Evolutionary conservation across 1,284 basidiomycete genomes (phyloP).

Genomic region (Cutaneotrichosporon sp.): DNA sequence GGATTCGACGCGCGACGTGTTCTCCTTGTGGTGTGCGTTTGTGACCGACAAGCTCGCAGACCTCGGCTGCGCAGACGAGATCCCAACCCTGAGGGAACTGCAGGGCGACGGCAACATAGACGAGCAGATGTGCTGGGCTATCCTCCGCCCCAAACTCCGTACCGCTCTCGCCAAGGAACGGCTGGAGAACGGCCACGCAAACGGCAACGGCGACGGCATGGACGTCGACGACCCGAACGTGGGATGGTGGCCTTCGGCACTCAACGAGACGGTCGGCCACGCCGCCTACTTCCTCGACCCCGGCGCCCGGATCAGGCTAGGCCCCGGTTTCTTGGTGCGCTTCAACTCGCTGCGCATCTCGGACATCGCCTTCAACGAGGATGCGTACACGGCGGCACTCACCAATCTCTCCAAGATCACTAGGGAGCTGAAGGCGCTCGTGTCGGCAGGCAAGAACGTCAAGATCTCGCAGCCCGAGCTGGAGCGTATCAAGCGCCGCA

Average conservation of each 20-base stretch:
- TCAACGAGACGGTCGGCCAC: conserved; percentile 38
- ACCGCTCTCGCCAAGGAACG: conserved; percentile 55
- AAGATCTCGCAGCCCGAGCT: conserved; percentile 28
- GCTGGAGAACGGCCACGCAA: conserved; percentile 9
- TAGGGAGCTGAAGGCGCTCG: conserved; percentile 40
- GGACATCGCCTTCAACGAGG: conserved; percentile 70
- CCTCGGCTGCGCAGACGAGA: conserved; percentile 51
- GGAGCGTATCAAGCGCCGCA: conserved; percentile 31
- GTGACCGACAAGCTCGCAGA: conserved; percentile 51
- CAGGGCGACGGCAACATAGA: conserved; percentile 73
- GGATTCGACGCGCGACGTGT: conserved; percentile 63
- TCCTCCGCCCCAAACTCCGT: conserved; percentile 76
- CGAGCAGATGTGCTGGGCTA: conserved; percentile 84
- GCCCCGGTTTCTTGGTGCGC: conserved; percentile 75
- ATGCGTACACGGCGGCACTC: conserved; percentile 54
- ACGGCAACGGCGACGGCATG: conserved; percentile 15
- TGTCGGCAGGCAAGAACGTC: not conserved
- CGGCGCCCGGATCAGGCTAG: conserved; percentile 34
- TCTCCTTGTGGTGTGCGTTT: conserved; percentile 60
- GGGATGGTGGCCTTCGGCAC: conserved; percentile 38
- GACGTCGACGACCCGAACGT: conserved; percentile 16
- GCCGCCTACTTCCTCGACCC: conserved; percentile 30
- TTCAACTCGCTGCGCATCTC: conserved; percentile 94
- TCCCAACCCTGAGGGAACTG: conserved; percentile 70
- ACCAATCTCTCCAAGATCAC: conserved; percentile 48